Percentiles rank a stretch among this genome's conserved stretches.
Evolutionary conservation across 495 filamentous ascomycete genomes (phyloP).

Genomic region (Aspergillus sparsus): DNA sequence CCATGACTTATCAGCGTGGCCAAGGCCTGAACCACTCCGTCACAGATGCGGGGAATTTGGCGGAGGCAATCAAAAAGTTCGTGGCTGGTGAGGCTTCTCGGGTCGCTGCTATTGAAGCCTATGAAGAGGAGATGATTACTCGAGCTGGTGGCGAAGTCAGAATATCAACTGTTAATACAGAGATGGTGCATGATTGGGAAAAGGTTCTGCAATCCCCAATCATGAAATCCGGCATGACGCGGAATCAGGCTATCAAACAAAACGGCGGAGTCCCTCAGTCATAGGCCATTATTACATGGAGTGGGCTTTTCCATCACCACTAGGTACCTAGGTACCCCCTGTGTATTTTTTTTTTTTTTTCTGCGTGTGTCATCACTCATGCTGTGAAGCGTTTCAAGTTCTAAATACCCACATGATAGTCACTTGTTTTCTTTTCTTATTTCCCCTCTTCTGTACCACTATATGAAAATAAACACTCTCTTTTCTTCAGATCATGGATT

Average conservation of each 20-base stretch:
- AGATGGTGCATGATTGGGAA: conserved; percentile 49
- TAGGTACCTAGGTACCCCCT: too few relatives aligned
- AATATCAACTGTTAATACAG: conserved; percentile 39
- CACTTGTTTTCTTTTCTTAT: too few relatives aligned
- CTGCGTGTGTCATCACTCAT: too few relatives aligned
- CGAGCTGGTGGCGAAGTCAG: conserved; percentile 50
- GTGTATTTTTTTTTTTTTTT: too few relatives aligned
- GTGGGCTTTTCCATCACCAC: too few relatives aligned
- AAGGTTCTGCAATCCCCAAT: conserved; percentile 32
- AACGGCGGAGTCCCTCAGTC: background rate
- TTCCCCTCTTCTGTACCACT: too few relatives aligned
- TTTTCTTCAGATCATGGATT: too few relatives aligned
- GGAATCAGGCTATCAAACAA: conserved; percentile 3
- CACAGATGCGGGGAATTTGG: conserved; percentile 45
- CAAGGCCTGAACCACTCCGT: conserved; percentile 54
- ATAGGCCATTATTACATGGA: too few relatives aligned
- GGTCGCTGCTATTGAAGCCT: conserved; percentile 33
- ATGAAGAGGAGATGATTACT: conserved; percentile 52
- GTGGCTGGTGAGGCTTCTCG: conserved; percentile 13
- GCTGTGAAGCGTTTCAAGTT: too few relatives aligned
- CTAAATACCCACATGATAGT: too few relatives aligned
- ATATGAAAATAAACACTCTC: too few relatives aligned
- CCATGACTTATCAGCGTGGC: conserved; percentile 51
- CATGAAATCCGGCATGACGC: conserved; percentile 20
- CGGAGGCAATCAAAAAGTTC: conserved; percentile 34